phyloP scores from a whole-genome alignment of 805 yeast genomes.

The Nakazawaea ambrosiae region DNA sequence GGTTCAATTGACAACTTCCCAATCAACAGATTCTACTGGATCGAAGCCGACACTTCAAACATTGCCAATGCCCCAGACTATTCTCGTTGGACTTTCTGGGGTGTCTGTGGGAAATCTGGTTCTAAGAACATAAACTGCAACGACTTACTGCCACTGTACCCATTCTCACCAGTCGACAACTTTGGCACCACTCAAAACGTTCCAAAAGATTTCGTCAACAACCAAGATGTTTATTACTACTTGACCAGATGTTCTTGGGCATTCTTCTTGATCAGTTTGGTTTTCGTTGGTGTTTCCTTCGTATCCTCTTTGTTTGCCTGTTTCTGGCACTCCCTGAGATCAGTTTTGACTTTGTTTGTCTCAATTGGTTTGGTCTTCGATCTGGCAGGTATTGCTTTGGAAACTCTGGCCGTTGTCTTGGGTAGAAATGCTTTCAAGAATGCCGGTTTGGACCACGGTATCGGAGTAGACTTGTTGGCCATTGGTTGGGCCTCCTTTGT shows the following conservation, averaged over 20 bases:
- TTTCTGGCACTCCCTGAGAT: constrained; percentile 49
- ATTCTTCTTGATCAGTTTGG: constrained; percentile 50
- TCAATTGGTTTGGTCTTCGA: constrained; percentile 45
- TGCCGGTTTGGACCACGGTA: constrained; percentile 33
- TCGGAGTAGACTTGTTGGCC: constrained; percentile 57
- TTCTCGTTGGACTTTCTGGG: constrained; percentile 85
- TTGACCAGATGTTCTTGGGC: constrained; percentile 65
- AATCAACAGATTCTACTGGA: constrained; percentile 61
- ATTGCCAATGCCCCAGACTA: constrained; percentile 40
- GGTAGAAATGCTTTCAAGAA: constrained; percentile 62
- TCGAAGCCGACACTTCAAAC: constrained; percentile 57
- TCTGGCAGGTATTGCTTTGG: constrained; percentile 58
- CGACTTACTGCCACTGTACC: constrained; percentile 55
- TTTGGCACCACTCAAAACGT: constrained; percentile 47
- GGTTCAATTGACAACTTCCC: constrained; percentile 57
- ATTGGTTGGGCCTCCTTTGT: constrained; percentile 67
- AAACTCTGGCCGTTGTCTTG: constrained; percentile 73
- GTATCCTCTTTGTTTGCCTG: constrained; percentile 47
- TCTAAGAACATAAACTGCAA: constrained; percentile 27
- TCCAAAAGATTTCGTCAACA: constrained; percentile 44
- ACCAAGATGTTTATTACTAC: constrained; percentile 52
- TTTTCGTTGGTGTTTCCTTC: constrained; percentile 57
- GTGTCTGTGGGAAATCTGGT: constrained; percentile 43
- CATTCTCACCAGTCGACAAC: constrained; percentile 71
- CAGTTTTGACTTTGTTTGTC: constrained; percentile 45